Evolutionary conservation across 441 rosid genomes (phyloP), one percentile per base, ranked within the genome.

Genomic region (Jatropha multifida): DNA sequence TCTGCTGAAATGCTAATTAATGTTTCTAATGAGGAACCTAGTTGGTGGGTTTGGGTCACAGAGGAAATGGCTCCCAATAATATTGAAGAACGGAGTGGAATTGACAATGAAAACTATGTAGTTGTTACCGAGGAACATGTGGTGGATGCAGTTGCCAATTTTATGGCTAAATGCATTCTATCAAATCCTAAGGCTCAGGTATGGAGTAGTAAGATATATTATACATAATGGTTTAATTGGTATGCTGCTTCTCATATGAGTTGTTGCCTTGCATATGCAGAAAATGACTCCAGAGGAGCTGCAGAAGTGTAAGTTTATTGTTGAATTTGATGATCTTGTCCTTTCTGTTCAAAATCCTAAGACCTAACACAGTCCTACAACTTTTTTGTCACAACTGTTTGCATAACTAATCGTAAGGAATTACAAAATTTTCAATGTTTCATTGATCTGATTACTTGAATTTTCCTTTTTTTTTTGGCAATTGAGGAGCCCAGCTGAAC

Each of bases 1-100:
- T 86, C 88, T 42, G 94, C 87, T 69, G 97, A 89, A 82, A 77
- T 93, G 78, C 83, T 91, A 65, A 81, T 94, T 64, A 89, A 92
- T 48, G 84, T 88, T 26, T 88, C 85, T 76, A 81, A 87, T 10
- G 89, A 91, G 71, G 90, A 92, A 64, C 97, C 97, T 26, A 93
- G 99, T 77, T 88, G 97, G 97, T 94, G 99, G 99, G 97, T 94
- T 42, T 91, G 97, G 90, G 96, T 94, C 65, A 86, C 92, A 5
- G 96, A 94, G 60, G 97, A 94, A 54, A 93, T 91, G 99, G 80
- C 88, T 55, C 97, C 91, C 2, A 86, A 84, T 77, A 88, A 87
- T 74, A 88, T 82, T 5, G 99, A 91, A 79, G 99, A 91, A 79
- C 54, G 83, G 81, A 91, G 97, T 69, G 89, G 89, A 9, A 94